Base-by-base conservation (phyloP, 768 basidiomycete genomes). In the Pleurotus citrinopileatus region DNA sequence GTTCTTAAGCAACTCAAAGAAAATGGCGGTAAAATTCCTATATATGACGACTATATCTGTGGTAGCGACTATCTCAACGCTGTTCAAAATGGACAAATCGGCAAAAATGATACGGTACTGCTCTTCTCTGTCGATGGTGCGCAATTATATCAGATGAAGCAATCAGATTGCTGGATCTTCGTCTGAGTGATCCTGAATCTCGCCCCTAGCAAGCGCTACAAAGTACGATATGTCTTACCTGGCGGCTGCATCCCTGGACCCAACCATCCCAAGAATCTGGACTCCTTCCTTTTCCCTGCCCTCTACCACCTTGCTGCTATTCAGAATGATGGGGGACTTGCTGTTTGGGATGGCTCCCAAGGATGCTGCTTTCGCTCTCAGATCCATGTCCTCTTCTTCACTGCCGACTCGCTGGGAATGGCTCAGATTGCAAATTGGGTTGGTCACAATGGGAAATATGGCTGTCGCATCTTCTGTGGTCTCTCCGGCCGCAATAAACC, bases 111-210 rank as follows among this genome's bases (percentile, higher is more conserved):
- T 50, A 70, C 66, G 0, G 52, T 73, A 0, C 56, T 79, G 0
- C 55, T 67, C 37, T 55, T 73, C 8, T 72, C 73, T 0, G 55
- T 73, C 0, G 74, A 78, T 57, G 71, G 77, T 6, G 72, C 72
- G 0, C 76, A 79, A 55, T 67, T 79, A 0, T 77, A 75, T 52
- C 58, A 58, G n/a, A 64, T 64, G 55, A 77, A 77, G 58, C 54
- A 61, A 26, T 79, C 75, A 0, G 73, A 77, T 45, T 67, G 63
- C 19, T 76, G 73, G 75, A 73, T 78, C 3, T 65, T 53, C 23
- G 70, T 78, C 6, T 78, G 76, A 74, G 53, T 75, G 4, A 57
- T 78, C 8, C 37, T 63, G 3, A 62, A 74, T 50, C 60, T 63
- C 8, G 28, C 52, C 6, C 70, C 69, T 0, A 53, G 63, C 7